A percentile compares a stretch with the other conserved stretches of the same genome.
Evolutionary conservation across 2,329 filamentous ascomycete species (phyloP).

Genomic region (Bipolaris oryzae): DNA sequence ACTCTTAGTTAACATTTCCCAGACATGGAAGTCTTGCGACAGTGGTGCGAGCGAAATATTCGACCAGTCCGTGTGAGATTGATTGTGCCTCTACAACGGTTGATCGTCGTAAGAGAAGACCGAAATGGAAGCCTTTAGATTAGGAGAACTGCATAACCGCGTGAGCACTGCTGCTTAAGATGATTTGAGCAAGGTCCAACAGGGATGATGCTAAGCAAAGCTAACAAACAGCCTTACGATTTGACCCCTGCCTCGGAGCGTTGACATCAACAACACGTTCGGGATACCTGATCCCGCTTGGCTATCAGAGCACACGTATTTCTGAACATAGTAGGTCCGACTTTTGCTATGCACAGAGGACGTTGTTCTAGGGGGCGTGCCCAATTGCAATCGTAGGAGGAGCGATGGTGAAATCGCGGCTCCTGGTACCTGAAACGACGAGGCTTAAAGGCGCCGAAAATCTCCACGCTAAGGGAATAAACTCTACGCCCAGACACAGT

Average conservation of each 20-base stretch:
- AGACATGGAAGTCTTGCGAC: background rate
- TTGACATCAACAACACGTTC: background rate
- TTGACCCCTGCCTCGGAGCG: background rate
- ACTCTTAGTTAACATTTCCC: background rate
- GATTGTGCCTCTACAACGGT: background rate
- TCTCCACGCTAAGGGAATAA: conserved; percentile 2
- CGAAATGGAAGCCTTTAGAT: background rate
- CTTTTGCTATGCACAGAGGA: background rate
- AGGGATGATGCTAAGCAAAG: background rate
- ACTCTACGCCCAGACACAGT: conserved; percentile 5
- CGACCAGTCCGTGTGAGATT: background rate
- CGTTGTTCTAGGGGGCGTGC: background rate
- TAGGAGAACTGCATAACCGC: background rate
- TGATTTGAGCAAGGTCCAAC: background rate
- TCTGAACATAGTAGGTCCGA: conserved; percentile 1
- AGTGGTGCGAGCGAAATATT: background rate
- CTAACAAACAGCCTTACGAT: background rate
- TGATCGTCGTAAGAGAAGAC: background rate
- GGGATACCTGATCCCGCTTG: background rate
- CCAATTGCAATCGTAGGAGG: conserved; percentile 8
- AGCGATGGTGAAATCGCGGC: conserved; percentile 1
- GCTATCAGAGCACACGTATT: background rate
- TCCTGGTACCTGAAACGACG: conserved; percentile 10
- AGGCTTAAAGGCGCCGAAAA: conserved; percentile 10
- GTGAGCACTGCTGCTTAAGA: background rate